Evolutionary conservation across 768 basidiomycete genomes (phyloP).

Genomic region (Termitomyces sp.): DNA sequence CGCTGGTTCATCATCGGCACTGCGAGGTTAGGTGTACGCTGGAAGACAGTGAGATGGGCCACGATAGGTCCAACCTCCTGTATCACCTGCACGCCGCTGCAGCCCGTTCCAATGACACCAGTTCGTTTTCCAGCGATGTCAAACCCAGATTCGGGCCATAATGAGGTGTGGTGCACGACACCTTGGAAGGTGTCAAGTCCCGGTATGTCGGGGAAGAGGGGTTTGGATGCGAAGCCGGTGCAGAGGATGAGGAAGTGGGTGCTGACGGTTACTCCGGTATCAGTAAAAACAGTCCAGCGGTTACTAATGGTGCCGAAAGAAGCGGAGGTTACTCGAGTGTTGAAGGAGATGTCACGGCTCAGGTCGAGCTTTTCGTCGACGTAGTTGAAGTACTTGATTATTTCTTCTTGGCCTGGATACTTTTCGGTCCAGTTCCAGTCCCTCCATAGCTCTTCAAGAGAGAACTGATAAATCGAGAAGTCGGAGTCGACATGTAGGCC

Average conservation of each 20-base stretch:
- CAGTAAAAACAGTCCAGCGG: slow-evolving; percentile 18
- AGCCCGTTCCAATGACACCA: slow-evolving; percentile 26
- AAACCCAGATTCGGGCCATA: slow-evolving; percentile 17
- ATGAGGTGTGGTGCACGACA: no score
- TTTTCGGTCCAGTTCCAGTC: background rate
- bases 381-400: background rate
- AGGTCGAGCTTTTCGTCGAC: no score
- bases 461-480: no score
- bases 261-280: slow-evolving; percentile 1
- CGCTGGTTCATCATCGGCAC: slow-evolving; percentile 23
- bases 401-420: slow-evolving; percentile 16
- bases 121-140: slow-evolving; percentile 24
- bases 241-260: slow-evolving; percentile 22
- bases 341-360: no score
- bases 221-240: slow-evolving; percentile 1
- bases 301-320: slow-evolving; percentile 12
- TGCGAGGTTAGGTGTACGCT: slow-evolving; percentile 24
- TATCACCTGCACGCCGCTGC: slow-evolving; percentile 12
- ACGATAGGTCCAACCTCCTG: slow-evolving; percentile 16
- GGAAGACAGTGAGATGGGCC: slow-evolving; percentile 25
- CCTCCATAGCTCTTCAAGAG: no score
- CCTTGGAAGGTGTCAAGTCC: no score
- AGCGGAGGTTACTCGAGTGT: no score
- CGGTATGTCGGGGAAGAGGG: no score
- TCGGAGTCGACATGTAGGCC: no score